These are phyloP conservation scores for Suaeda aralocaspica DNA, from an alignment of 148 eudicot species.

Conservation along the genomic window DNA sequence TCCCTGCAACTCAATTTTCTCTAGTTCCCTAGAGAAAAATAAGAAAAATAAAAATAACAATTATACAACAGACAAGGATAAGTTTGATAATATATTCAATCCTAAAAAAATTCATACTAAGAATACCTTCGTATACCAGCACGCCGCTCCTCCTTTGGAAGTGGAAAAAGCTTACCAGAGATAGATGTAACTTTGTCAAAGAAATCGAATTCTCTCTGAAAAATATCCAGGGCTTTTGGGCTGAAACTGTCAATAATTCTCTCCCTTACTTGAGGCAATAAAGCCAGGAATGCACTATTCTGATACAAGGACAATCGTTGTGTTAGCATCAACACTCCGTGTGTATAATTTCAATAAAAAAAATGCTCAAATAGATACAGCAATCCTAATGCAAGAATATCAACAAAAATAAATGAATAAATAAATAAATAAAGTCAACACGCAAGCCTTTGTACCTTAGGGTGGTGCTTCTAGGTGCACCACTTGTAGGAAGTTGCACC, in stretches of 20 bases:
- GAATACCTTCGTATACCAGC: slow-evolving; percentile 89
- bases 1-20: slow-evolving; percentile 70
- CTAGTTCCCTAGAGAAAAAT: slow-evolving; percentile 68
- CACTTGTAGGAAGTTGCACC: too few species aligned
- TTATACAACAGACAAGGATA: slow-evolving; percentile 9
- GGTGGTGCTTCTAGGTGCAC: too few species aligned
- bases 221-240: slow-evolving; percentile 64
- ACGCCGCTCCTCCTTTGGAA: slow-evolving; percentile 95
- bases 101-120: too few species aligned
- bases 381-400: neutral
- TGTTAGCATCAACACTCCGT: slow-evolving; percentile 1
- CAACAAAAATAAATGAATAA: too few species aligned
- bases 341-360: neutral
- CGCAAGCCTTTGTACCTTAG: too few species aligned
- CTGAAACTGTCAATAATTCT: slow-evolving; percentile 78
- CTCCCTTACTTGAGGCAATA: slow-evolving; percentile 69
- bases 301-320: slow-evolving; percentile 33
- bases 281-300: slow-evolving; percentile 57
- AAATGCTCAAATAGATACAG: neutral
- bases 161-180: slow-evolving; percentile 75
- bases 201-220: slow-evolving; percentile 89
- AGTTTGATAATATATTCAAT: slow-evolving; percentile 1
- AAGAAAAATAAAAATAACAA: slow-evolving; percentile 8
- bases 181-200: slow-evolving; percentile 96
- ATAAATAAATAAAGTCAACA: too few species aligned